These are phyloP conservation scores for Orobanche coerulescens DNA, from an alignment of 257 asterid species.

Conservation along the genomic window DNA sequence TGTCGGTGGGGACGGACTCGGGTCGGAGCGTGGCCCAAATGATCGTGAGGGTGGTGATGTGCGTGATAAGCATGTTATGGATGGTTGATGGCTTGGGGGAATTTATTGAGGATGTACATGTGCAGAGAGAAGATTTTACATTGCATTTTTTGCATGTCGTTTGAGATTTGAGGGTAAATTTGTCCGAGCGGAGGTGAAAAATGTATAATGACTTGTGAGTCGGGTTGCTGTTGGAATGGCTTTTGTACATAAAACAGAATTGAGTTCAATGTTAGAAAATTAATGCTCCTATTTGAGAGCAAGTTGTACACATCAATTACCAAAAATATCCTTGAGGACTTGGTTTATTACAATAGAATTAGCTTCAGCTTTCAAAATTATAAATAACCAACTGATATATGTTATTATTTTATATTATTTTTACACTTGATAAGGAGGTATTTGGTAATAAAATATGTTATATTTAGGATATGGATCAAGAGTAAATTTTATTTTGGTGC, in stretches of 20 bases:
- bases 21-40: neutral
- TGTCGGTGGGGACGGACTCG: slow-evolving; percentile 14
- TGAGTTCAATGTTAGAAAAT: neutral
- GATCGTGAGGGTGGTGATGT: slow-evolving; percentile 12
- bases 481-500: too few species aligned
- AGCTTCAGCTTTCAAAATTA: too few species aligned
- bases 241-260: neutral
- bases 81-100: slow-evolving; percentile 16
- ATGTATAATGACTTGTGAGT: too few species aligned
- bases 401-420: too few species aligned
- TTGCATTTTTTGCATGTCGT: neutral
- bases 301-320: too few species aligned
- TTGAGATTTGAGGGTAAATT: neutral
- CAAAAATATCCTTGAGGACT: too few species aligned
- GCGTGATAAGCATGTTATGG: slow-evolving; percentile 31
- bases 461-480: too few species aligned
- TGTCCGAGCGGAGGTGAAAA: neutral
- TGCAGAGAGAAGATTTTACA: neutral
- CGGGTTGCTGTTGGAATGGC: neutral
- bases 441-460: too few species aligned
- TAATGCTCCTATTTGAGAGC: neutral
- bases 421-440: too few species aligned
- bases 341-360: too few species aligned
- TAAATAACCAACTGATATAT: too few species aligned
- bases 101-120: neutral